These are phyloP conservation scores for Apiotrichum akiyoshidainum DNA, from an alignment of 1,284 basidiomycete species.

Conservation along the genomic window DNA sequence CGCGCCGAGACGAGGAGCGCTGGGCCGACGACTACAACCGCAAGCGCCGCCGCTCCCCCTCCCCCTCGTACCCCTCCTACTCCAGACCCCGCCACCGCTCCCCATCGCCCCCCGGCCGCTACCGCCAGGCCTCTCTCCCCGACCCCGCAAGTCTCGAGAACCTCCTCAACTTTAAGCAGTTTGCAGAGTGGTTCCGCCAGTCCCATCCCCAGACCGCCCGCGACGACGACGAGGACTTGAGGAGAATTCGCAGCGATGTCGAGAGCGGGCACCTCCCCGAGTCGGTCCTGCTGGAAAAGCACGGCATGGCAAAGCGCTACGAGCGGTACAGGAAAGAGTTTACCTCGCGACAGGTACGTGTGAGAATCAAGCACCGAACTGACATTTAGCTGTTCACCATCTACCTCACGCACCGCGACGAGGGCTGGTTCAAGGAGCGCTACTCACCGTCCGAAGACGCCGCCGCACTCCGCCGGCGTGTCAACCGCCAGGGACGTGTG, in stretches of 20 bases:
- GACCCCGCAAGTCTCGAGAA: slow-evolving; percentile 81
- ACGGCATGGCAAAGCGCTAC: slow-evolving; percentile 59
- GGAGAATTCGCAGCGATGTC: slow-evolving; percentile 26
- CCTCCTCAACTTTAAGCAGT: slow-evolving; percentile 75
- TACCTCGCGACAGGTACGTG: slow-evolving; percentile 71
- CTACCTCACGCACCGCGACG: slow-evolving; percentile 85
- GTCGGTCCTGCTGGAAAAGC: slow-evolving; percentile 64
- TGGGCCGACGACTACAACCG: slow-evolving; percentile 53
- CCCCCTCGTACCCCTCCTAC: slow-evolving; percentile 65
- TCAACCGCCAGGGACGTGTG: slow-evolving; percentile 76
- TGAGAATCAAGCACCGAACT: slow-evolving; percentile 1
- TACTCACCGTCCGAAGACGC: slow-evolving; percentile 74
- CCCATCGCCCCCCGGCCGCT: slow-evolving; percentile 29
- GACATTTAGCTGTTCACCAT: slow-evolving; percentile 65
- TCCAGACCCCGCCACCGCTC: slow-evolving; percentile 34
- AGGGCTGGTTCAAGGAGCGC: slow-evolving; percentile 91
- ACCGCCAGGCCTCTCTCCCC: slow-evolving; percentile 21
- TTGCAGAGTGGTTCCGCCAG: slow-evolving; percentile 84
- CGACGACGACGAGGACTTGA: slow-evolving; percentile 39
- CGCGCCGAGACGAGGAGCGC: slow-evolving; percentile 20
- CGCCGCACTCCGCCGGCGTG: slow-evolving; percentile 65
- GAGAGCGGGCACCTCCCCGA: slow-evolving; percentile 29
- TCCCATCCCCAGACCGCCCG: slow-evolving; percentile 69
- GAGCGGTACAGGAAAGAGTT: slow-evolving; percentile 91
- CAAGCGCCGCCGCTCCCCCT: slow-evolving; percentile 76